A percentile compares a stretch with the other conserved stretches of the same genome.
Evolutionary conservation across 768 basidiomycete genomes (phyloP).

Genomic region (Hericium rajendrae): DNA sequence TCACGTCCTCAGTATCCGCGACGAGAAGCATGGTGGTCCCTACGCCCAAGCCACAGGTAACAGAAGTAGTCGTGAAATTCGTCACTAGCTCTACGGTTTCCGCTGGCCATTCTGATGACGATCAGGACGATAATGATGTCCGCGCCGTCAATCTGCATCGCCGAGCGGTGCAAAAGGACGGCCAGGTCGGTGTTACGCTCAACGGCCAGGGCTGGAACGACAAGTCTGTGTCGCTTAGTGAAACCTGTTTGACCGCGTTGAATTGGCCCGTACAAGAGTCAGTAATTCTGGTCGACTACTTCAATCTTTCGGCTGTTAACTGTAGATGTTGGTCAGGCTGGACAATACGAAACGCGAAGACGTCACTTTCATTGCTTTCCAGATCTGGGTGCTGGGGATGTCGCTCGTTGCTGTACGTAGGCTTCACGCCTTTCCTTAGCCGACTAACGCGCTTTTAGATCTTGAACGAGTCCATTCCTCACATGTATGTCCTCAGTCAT

Average conservation of each 20-base stretch:
- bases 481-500: conserved; percentile 31
- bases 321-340: conserved; percentile 33
- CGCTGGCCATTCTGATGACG: no score
- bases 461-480: conserved; percentile 73
- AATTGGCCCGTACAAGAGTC: conserved; percentile 67
- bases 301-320: neutral
- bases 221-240: conserved; percentile 29
- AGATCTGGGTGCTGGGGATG: conserved; percentile 75
- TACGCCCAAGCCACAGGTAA: neutral
- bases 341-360: conserved; percentile 70
- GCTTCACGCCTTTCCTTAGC: neutral
- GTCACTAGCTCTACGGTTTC: neutral
- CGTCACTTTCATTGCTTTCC: conserved; percentile 67
- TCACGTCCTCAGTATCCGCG: neutral
- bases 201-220: conserved; percentile 26
- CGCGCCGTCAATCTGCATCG: neutral
- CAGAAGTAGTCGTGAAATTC: neutral
- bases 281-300: conserved; percentile 15
- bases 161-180: conserved; percentile 1
- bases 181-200: conserved; percentile 19
- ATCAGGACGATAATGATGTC: no score
- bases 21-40: neutral
- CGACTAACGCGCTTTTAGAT: conserved; percentile 15
- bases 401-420: conserved; percentile 47
- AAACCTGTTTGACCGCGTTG: conserved; percentile 47